Conservation (phyloP, 2,329 filamentous ascomycete genomes). For the Botrytis medusae region DNA sequence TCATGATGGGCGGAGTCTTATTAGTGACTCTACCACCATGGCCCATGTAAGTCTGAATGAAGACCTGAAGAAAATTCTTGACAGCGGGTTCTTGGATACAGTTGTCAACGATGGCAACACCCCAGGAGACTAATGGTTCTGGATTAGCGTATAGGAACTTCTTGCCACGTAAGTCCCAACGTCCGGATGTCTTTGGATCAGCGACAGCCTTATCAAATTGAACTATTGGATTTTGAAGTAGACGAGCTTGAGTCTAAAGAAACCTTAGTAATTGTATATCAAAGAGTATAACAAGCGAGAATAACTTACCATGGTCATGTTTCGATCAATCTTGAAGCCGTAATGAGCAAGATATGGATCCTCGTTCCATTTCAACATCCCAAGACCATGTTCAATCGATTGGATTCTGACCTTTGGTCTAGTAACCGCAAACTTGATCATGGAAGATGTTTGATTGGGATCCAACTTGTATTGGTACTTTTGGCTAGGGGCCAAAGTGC, state of each 20-base stretch:
- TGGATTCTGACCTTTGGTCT: conserved; percentile 66
- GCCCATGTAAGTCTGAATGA: conserved; percentile 57
- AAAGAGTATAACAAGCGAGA: neutral
- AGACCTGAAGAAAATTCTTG: conserved; percentile 57
- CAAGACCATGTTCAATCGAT: conserved; percentile 68
- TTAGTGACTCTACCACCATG: conserved; percentile 60
- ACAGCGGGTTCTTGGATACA: conserved; percentile 50
- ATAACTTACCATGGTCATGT: conserved; percentile 55
- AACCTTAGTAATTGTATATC: conserved; percentile 24
- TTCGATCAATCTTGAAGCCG: conserved; percentile 65
- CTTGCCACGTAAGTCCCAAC: conserved; percentile 85
- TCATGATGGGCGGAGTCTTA: conserved; percentile 46
- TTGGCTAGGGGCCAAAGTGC: conserved; percentile 54
- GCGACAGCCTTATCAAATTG: conserved; percentile 53
- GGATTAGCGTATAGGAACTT: conserved; percentile 70
- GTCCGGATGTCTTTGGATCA: conserved; percentile 66
- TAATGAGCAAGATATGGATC: conserved; percentile 74
- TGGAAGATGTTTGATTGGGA: conserved; percentile 62
- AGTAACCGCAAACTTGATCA: conserved; percentile 94
- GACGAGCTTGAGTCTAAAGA: conserved; percentile 59
- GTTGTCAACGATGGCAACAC: conserved; percentile 64
- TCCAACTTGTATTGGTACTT: conserved; percentile 63
- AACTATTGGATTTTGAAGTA: conserved; percentile 71
- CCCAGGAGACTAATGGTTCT: conserved; percentile 69
- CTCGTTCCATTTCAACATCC: conserved; percentile 62